Evolutionary conservation across 140 eudicot genomes (phyloP).

Genomic region (Bidens hawaiensis): DNA sequence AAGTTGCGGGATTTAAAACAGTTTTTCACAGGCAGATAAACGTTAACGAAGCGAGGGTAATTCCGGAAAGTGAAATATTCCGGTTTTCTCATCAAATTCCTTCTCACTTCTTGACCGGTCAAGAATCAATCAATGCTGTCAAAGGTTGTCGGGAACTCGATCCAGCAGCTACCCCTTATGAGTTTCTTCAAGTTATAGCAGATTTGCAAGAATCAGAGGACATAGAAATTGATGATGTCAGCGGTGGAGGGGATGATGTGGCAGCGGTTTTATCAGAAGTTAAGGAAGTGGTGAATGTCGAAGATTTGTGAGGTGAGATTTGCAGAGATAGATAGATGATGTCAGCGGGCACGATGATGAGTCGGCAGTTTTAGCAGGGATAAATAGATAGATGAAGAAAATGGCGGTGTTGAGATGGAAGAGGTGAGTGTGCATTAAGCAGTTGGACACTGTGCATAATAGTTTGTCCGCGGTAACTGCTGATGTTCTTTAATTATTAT

Average conservation of each 20-base stretch:
- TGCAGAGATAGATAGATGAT: background rate
- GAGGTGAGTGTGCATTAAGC: constrained; percentile 29
- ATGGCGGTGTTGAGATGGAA: constrained; percentile 2
- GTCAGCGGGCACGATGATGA: no score
- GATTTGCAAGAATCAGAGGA: constrained; percentile 32
- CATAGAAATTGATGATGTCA: constrained; percentile 4
- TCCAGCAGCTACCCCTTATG: constrained; percentile 65
- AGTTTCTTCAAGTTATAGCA: constrained; percentile 46
- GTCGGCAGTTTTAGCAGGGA: no score
- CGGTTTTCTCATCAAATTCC: constrained; percentile 72
- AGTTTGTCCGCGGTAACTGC: constrained; percentile 23
- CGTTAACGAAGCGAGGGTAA: constrained; percentile 25
- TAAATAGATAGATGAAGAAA: background rate
- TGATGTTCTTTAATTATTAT: constrained; percentile 22
- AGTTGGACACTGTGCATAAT: constrained; percentile 43
- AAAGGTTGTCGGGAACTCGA: constrained; percentile 60
- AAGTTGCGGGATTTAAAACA: constrained; percentile 69
- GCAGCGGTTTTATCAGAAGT: constrained; percentile 19
- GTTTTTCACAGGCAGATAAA: constrained; percentile 51
- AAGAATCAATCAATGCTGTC: constrained; percentile 40
- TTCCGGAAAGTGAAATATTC: constrained; percentile 53
- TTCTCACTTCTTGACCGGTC: constrained; percentile 38
- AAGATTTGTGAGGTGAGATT: background rate
- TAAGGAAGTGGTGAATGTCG: constrained; percentile 22
- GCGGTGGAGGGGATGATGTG: background rate